Evolutionary conservation across 139 green algal species (phyloP), one percentile per base, ranked within the genome.

Genomic region (Coelastrella sp.): DNA sequence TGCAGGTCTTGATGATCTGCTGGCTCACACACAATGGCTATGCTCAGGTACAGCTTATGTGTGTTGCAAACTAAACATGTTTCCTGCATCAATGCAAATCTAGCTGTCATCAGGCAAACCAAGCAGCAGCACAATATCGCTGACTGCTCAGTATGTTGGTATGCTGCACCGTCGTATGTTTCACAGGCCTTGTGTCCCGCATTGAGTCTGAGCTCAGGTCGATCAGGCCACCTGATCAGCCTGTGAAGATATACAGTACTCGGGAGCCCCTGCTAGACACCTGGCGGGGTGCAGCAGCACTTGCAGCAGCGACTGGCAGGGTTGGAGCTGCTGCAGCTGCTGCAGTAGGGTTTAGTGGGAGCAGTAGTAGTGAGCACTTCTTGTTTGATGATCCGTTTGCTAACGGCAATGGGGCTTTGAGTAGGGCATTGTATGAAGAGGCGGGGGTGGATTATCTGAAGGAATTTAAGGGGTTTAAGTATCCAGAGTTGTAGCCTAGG

Each of bases 311-410:
- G 8, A 47, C 64, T 17, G 68, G 83, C 68, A 71, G 64, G 11
- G 19, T 58, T 19, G 58, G 58, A 56, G 10, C 74, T 58, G 74
- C 60, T 23, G 11, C 60, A 74, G 60, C 59, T 58, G 80, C 80
- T 58, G 47, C 77, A 57, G 59, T 47, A 75, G 59, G 79, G 79
- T 57, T 85, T 17, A 64, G 79, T 68, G 14, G 68, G 54, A 13
- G 54, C 68, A n/a, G 68, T 54, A 66, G 83, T 73, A 68, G 3
- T 58, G 59, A 68, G 23, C n/a, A 54, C n/a, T 5, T 60, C 59
- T 32, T 65, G 83, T 88, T 88, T 80, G 54, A 7, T 68, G 83
- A 88, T 68, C 83, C 83, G 20, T 88, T 88, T 88, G 83, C 68
- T 88, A 68, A 61, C 80, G 83, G 68, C 20, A 10, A 19, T 71